Conservation (phyloP, 2,329 filamentous ascomycete genomes). For the Colletotrichum euphorbiae region DNA sequence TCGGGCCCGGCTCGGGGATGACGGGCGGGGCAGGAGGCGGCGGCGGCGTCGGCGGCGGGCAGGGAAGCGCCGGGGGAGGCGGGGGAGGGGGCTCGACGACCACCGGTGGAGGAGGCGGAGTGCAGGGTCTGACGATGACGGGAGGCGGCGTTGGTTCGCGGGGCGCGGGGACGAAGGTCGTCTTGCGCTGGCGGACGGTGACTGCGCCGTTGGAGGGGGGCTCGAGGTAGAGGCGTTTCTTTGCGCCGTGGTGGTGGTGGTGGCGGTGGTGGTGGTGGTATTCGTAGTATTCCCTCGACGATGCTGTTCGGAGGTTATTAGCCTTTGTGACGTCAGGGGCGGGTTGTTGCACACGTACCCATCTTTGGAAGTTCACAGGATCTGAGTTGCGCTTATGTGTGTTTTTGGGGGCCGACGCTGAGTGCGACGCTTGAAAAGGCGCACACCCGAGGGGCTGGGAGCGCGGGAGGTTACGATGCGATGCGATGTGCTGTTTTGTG, state of each 20-base stretch:
- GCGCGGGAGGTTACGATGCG: neutral
- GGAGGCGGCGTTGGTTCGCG: slow-evolving; percentile 48
- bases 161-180: slow-evolving; percentile 52
- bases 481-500: neutral
- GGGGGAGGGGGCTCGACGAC: slow-evolving; percentile 38
- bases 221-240: slow-evolving; percentile 58
- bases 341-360: slow-evolving; percentile 29
- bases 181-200: slow-evolving; percentile 51
- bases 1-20: slow-evolving; percentile 41
- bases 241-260: slow-evolving; percentile 47
- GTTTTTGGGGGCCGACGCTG: slow-evolving; percentile 21
- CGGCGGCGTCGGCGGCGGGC: slow-evolving; percentile 40
- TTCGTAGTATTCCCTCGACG: slow-evolving; percentile 38
- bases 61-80: slow-evolving; percentile 3
- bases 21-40: slow-evolving; percentile 40
- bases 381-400: slow-evolving; percentile 22
- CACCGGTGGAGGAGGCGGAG: slow-evolving; percentile 40
- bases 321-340: slow-evolving; percentile 6
- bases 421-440: neutral
- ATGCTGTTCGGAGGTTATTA: slow-evolving; percentile 17
- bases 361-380: slow-evolving; percentile 17
- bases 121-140: slow-evolving; percentile 37
- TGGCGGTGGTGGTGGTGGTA: slow-evolving; percentile 42
- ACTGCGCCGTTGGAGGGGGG: slow-evolving; percentile 54
- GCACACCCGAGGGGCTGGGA: slow-evolving; percentile 1